Conservation (phyloP, 257 asterid genomes). For the Solanum neorickii region DNA sequence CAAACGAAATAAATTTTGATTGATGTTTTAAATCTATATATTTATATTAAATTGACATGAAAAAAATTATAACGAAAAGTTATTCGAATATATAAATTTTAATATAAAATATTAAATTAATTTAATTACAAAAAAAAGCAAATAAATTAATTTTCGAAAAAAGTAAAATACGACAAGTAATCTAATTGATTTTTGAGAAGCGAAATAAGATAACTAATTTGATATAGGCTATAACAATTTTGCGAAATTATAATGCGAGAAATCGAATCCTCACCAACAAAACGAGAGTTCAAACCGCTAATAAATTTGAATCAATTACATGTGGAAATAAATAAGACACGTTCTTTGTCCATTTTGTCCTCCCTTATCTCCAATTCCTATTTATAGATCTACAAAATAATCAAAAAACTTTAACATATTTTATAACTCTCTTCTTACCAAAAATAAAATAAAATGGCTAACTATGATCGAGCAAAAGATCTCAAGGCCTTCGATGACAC, state of each 20-base stretch:
- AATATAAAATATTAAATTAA: too few species aligned
- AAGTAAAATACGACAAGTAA: too few species aligned
- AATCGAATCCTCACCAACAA: too few species aligned
- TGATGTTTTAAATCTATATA: too few species aligned
- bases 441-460: not conserved
- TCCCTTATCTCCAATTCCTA: not conserved
- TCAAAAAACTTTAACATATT: not conserved
- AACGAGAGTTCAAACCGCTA: too few species aligned
- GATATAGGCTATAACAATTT: fast-evolving
- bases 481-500: not conserved
- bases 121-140: too few species aligned
- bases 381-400: not conserved
- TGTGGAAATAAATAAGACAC: not conserved
- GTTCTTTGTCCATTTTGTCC: not conserved
- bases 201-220: not conserved
- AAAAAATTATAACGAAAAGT: too few species aligned
- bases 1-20: not conserved
- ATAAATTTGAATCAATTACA: too few species aligned
- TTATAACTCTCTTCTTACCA: not conserved
- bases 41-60: too few species aligned
- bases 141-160: too few species aligned
- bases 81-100: too few species aligned
- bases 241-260: fast-evolving
- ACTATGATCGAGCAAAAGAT: not conserved
- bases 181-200: too few species aligned